phyloP scores from a whole-genome alignment of 495 filamentous ascomycete species.

The Lepraria neglecta region DNA sequence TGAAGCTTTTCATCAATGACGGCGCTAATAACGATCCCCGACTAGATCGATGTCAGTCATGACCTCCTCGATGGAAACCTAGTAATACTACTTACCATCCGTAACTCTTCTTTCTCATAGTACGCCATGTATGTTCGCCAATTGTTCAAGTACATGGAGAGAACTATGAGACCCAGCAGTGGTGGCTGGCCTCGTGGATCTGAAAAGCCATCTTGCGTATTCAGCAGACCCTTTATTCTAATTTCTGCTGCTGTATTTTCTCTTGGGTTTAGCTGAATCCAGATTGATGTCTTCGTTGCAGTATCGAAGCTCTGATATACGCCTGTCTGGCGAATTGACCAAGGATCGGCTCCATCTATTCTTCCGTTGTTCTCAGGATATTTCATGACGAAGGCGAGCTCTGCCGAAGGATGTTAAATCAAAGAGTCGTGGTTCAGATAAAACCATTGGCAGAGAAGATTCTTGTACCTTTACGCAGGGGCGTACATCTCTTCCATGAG shows the following conservation, averaged over 20 bases:
- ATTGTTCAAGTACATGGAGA: slow-evolving; percentile 35
- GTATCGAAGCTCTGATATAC: slow-evolving; percentile 38
- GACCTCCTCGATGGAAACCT: background rate
- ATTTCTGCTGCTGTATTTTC: slow-evolving; percentile 30
- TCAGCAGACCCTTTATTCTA: background rate
- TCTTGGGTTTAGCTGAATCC: slow-evolving; percentile 37
- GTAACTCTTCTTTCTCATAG: slow-evolving; percentile 34
- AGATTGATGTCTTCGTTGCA: slow-evolving; percentile 30
- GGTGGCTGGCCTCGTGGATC: slow-evolving; percentile 1
- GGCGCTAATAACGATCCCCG: slow-evolving; percentile 3
- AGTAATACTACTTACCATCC: slow-evolving; percentile 24
- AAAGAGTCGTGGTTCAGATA: too few relatives aligned
- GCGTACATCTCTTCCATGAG: slow-evolving; percentile 25
- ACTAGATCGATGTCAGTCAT: slow-evolving; percentile 8
- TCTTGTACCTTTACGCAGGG: background rate
- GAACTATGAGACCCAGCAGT: slow-evolving; percentile 25
- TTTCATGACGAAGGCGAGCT: slow-evolving; percentile 38
- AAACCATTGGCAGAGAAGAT: too few relatives aligned
- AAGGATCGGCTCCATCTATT: slow-evolving; percentile 29
- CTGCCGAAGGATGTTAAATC: slow-evolving; percentile 23
- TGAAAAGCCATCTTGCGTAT: background rate
- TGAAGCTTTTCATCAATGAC: slow-evolving; percentile 13
- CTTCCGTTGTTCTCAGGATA: slow-evolving; percentile 37
- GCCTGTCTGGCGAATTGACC: slow-evolving; percentile 42
- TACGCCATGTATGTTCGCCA: slow-evolving; percentile 39